Evolutionary conservation across 75 land plant species (phyloP).

Genomic region (Sequoiadendron giganteum): DNA sequence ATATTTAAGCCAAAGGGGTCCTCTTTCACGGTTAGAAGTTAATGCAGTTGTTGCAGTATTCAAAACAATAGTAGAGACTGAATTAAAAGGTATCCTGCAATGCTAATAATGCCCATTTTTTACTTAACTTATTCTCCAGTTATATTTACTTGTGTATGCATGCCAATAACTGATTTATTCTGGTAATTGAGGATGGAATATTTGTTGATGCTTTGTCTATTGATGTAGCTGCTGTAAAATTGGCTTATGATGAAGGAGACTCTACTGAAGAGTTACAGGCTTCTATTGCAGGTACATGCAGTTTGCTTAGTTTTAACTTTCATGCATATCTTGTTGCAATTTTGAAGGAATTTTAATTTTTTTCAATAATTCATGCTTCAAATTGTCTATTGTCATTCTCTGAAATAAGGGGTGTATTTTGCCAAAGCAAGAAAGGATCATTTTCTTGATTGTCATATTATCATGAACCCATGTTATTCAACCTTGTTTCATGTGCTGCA

Average conservation of each 20-base stretch:
- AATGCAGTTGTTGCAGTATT: constrained; percentile 72
- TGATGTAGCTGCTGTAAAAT: constrained; percentile 70
- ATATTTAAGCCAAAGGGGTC: constrained; percentile 33
- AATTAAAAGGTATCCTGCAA: constrained; percentile 64
- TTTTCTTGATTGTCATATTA: not conserved
- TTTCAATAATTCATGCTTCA: not conserved
- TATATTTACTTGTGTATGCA: not conserved
- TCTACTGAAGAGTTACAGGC: constrained; percentile 65
- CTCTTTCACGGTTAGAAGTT: constrained; percentile 58
- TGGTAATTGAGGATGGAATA: not conserved
- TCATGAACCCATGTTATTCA: not conserved
- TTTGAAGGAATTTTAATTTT: not conserved
- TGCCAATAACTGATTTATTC: not conserved
- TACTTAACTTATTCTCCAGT: not conserved
- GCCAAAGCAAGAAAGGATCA: not conserved
- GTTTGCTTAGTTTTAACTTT: not conserved
- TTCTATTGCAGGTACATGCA: constrained; percentile 60
- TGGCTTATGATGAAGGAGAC: constrained; percentile 70
- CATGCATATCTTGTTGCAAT: not conserved
- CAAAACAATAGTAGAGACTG: constrained; percentile 63
- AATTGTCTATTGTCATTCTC: not conserved
- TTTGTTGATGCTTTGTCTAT: constrained; percentile 8
- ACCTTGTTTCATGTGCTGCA: constrained; percentile 1
- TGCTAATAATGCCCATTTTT: not conserved
- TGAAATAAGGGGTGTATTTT: not conserved